Conservation (phyloP, 2,329 filamentous ascomycete genomes). For the Colletotrichum aenigma region DNA sequence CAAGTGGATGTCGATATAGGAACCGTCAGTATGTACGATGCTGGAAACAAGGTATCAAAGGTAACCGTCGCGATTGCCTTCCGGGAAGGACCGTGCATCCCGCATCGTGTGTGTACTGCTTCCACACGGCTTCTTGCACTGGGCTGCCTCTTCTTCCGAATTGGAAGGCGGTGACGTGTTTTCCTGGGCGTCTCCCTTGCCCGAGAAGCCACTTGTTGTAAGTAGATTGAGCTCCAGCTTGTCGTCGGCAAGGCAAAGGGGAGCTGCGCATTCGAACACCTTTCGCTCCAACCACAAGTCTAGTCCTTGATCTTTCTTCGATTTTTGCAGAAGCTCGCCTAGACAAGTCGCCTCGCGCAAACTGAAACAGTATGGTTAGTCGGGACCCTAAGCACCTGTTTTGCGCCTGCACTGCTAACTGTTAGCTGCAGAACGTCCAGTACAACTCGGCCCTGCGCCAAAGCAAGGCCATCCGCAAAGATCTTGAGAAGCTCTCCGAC, state of each 20-base stretch:
- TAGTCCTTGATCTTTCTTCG: not conserved
- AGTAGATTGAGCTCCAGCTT: not conserved
- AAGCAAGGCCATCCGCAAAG: slow-evolving; percentile 77
- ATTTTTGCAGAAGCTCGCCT: not conserved
- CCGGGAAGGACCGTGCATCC: not conserved
- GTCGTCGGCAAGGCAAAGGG: not conserved
- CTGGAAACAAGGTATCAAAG: not conserved
- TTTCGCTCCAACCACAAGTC: not conserved
- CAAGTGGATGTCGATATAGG: not conserved
- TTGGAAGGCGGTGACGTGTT: slow-evolving; percentile 13
- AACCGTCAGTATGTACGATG: not conserved
- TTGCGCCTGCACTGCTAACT: slow-evolving; percentile 27
- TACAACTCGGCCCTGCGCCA: slow-evolving; percentile 89
- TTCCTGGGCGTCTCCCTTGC: not conserved
- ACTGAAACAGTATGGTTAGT: not conserved
- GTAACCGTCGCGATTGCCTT: not conserved
- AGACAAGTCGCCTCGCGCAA: not conserved
- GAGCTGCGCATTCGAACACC: not conserved
- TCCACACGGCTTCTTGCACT: not conserved
- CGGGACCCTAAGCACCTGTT: not conserved
- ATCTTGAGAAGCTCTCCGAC: slow-evolving; percentile 73
- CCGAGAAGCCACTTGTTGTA: slow-evolving; percentile 13
- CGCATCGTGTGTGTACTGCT: not conserved
- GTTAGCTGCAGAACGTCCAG: slow-evolving; percentile 69
- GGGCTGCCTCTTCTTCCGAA: not conserved